These are phyloP conservation scores for Erigeron philadelphicus DNA, from an alignment of 140 eudicot genomes.

Conservation along the genomic window DNA sequence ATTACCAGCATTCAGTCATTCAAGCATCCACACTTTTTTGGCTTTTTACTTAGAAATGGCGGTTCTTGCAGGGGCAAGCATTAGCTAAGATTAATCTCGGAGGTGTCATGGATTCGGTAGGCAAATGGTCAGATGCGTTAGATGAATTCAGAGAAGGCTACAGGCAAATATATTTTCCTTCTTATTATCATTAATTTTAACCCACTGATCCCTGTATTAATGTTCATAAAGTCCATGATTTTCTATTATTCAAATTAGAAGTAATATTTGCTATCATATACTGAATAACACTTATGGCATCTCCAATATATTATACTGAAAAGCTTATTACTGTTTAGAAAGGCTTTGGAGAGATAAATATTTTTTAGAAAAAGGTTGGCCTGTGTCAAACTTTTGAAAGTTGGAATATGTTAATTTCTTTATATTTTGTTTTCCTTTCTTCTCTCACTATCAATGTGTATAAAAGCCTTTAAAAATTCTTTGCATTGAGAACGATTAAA, in stretches of 20 bases:
- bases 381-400: too few relatives aligned
- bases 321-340: too few relatives aligned
- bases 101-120: conserved; percentile 65
- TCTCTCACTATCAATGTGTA: too few relatives aligned
- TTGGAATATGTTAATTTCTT: too few relatives aligned
- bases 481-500: too few relatives aligned
- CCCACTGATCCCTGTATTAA: conserved; percentile 9
- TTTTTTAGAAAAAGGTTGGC: too few relatives aligned
- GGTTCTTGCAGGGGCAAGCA: conserved; percentile 86
- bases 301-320: too few relatives aligned
- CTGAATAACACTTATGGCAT: background rate
- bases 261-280: background rate
- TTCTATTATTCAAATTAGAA: background rate
- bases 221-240: background rate
- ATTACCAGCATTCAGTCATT: too few relatives aligned
- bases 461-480: too few relatives aligned
- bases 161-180: conserved; percentile 40
- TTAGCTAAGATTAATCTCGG: conserved; percentile 81
- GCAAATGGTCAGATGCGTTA: conserved; percentile 69
- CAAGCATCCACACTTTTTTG: conserved; percentile 1
- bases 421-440: too few relatives aligned
- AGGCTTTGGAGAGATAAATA: too few relatives aligned
- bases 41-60: conserved; percentile 23
- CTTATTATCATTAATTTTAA: background rate
- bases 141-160: conserved; percentile 77